Conservation (phyloP, 352 stramenopile genomes). For the Globisporangium okanoganense region DNA sequence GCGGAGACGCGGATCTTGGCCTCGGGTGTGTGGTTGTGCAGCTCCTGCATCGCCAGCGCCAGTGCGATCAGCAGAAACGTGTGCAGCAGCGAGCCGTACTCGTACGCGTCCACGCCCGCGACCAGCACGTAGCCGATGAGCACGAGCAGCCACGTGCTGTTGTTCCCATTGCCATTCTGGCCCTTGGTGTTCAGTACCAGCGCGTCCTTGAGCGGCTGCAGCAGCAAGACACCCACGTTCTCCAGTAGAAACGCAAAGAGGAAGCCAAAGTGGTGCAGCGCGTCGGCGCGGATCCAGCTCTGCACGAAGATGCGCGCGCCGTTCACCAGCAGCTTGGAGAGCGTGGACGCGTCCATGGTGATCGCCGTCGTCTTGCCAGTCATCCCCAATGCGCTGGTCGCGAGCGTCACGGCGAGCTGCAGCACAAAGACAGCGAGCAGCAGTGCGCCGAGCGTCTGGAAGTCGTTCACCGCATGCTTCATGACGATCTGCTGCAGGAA, state of each 20-base stretch:
- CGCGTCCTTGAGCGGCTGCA: conserved; percentile 38
- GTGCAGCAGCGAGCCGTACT: conserved; percentile 62
- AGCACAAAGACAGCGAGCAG: conserved; percentile 25
- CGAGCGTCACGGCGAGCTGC: conserved; percentile 12
- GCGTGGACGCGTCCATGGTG: conserved; percentile 12
- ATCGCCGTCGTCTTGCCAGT: conserved; percentile 2
- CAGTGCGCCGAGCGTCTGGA: conserved; percentile 27
- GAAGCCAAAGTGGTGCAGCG: conserved; percentile 62
- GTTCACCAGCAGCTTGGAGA: conserved; percentile 25
- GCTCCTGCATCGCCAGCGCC: conserved; percentile 32
- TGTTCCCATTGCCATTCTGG: background rate
- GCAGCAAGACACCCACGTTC: conserved; percentile 38
- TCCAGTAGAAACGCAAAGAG: conserved; percentile 73
- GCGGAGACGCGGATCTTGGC: conserved; percentile 21
- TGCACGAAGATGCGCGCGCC: conserved; percentile 34
- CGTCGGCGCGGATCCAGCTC: conserved; percentile 45
- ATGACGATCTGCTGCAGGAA: conserved; percentile 17
- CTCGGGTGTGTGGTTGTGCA: conserved; percentile 21
- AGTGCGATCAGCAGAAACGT: conserved; percentile 45
- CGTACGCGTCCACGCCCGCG: conserved; percentile 51
- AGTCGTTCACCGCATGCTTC: conserved; percentile 26
- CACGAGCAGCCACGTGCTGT: conserved; percentile 30
- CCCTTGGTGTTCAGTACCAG: background rate
- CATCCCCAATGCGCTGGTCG: background rate
- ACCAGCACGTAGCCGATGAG: conserved; percentile 51